phyloP scores from a whole-genome alignment of 1,284 basidiomycete genomes.

The Earliella scabrosa region DNA sequence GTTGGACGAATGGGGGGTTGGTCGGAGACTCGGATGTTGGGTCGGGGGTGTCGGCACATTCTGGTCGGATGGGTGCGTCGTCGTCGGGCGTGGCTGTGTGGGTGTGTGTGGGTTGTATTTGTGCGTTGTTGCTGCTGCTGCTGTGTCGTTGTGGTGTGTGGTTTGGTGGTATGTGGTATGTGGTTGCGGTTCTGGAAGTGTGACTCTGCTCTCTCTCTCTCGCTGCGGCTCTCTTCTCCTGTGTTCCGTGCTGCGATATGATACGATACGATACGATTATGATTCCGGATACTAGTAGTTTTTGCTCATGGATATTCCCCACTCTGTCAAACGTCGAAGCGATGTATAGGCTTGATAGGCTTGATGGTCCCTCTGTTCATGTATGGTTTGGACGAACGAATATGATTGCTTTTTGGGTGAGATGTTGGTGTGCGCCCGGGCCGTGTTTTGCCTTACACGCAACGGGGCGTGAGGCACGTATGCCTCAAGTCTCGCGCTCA shows the following conservation, averaged over 20 bases:
- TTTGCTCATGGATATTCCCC: background rate
- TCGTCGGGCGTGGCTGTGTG: background rate
- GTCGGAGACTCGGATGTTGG: background rate
- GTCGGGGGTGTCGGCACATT: background rate
- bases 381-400: slow-evolving; percentile 4
- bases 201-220: background rate
- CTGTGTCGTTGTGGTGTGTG: no score
- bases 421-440: background rate
- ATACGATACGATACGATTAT: background rate
- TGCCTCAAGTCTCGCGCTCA: background rate
- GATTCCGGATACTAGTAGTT: background rate
- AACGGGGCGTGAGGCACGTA: background rate
- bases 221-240: background rate
- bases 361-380: background rate
- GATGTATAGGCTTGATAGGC: no score
- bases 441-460: no score
- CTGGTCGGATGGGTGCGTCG: background rate
- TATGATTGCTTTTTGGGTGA: slow-evolving; percentile 6
- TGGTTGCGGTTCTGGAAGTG: background rate
- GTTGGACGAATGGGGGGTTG: no score
- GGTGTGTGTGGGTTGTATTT: background rate
- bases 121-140: no score
- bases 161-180: background rate
- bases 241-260: background rate
- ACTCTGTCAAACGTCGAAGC: no score